phyloP scores from a whole-genome alignment of 148 eudicot species.

The Nepenthes mirabilis region DNA sequence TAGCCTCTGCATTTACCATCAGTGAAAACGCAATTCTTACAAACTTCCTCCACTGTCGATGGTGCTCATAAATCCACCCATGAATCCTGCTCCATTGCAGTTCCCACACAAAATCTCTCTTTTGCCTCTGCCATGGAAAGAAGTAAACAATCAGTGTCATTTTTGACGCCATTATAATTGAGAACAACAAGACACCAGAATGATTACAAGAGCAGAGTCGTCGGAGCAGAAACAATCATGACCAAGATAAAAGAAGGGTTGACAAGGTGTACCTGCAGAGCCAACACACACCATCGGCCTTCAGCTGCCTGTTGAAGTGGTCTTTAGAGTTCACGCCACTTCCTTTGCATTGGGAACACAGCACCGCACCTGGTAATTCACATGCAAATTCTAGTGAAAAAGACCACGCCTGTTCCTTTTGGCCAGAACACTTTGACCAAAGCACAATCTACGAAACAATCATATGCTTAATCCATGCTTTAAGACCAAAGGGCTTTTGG shows the following conservation, averaged over 20 bases:
- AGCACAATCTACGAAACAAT: too few species aligned
- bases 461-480: too few species aligned
- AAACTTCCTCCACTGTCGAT: not conserved
- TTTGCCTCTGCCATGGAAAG: conserved; percentile 20
- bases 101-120: conserved; percentile 37
- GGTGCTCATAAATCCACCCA: conserved; percentile 33
- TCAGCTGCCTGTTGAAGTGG: conserved; percentile 37
- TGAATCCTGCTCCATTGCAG: conserved; percentile 39
- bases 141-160: not conserved
- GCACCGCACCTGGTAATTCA: conserved; percentile 19
- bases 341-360: conserved; percentile 39
- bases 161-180: not conserved
- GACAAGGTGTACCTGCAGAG: not conserved
- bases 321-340: conserved; percentile 37
- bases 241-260: too few species aligned
- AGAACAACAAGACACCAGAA: not conserved
- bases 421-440: too few species aligned
- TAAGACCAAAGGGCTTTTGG: too few species aligned
- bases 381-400: too few species aligned
- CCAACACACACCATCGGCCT: conserved; percentile 36
- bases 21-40: too few species aligned
- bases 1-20: too few species aligned
- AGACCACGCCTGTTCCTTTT: too few species aligned
- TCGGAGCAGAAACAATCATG: too few species aligned
- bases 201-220: too few species aligned